Base-by-base conservation (phyloP, 1,284 basidiomycete genomes). In the Rhodotorula glutinis region DNA sequence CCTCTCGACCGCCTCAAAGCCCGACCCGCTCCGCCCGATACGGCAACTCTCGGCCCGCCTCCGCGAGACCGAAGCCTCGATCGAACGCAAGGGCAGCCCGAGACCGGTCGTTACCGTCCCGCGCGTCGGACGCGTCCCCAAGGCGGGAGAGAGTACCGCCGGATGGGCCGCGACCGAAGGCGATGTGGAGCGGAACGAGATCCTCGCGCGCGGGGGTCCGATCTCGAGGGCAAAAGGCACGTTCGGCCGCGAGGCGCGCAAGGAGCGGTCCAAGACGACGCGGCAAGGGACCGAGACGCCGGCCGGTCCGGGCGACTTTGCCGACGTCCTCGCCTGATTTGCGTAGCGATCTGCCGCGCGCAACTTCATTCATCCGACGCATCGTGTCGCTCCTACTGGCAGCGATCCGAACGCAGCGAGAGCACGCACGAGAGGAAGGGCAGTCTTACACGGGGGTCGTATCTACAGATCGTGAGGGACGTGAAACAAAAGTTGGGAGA, bases 11-110 rank as follows among this genome's bases (percentile, higher is more conserved):
- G 3, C 57, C 3, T 55, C 44, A 10, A 27, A 10, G 3, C 60
- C 72, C 17, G 69, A 71, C 53, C 61, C 69, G 1, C 1, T 9
- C 1, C 64, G 69, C 10, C 29, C 44, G 11, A 33, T 73, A 30
- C 53, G 62, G 13, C 72, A 73, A 55, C 60, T 73, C 21, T 67
- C 66, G 4, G 61, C 62, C 40, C 63, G 69, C 23, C 66, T 71
- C 29, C 44, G 56, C 44, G 54, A 63, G 3, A 51, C 49, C 27
- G 49, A 51, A 27, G 25, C 56, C 40, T 5, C 19, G n/a, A 38
- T 58, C 43, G 72, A 73, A 38, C 25, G 40, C 4, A 63, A 67
- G 30, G 59, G 66, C 16, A 47, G 67, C 0, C 72, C 72, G 4
- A 44, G 25, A 16, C 62, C 62, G 3, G 72, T 73, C 16, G 40